These are phyloP conservation scores for Metschnikowia proteae DNA, from an alignment of 805 yeast species.

Conservation along the genomic window DNA sequence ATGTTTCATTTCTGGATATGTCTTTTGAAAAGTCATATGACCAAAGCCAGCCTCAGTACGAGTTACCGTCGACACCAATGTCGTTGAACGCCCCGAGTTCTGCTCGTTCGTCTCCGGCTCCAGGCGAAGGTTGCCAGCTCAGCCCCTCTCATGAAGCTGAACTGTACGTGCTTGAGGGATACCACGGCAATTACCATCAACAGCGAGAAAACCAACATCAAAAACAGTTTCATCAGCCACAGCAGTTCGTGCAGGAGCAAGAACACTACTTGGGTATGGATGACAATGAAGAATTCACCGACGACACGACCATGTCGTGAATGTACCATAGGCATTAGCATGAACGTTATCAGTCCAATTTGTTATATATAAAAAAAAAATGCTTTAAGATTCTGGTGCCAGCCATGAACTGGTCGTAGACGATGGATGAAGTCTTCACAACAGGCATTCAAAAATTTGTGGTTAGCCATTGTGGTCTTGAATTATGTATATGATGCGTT, in stretches of 20 bases:
- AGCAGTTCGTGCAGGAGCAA: conserved; percentile 29
- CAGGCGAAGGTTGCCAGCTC: conserved; percentile 19
- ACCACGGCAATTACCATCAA: conserved; percentile 8
- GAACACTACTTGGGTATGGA: conserved; percentile 39
- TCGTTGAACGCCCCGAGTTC: conserved; percentile 14
- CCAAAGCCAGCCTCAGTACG: conserved; percentile 11
- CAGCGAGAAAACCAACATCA: background rate
- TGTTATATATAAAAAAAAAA: background rate
- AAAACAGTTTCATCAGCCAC: conserved; percentile 3
- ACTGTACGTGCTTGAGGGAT: conserved; percentile 35
- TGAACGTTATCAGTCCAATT: background rate
- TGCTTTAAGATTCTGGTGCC: too few species aligned
- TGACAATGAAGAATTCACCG: conserved; percentile 20
- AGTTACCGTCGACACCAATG: conserved; percentile 20
- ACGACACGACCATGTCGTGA: conserved; percentile 11
- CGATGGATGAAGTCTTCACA: too few species aligned
- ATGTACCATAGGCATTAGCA: conserved; percentile 4
- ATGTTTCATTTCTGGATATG: conserved; percentile 25
- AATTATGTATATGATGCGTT: too few species aligned
- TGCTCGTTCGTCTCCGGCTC: conserved; percentile 16
- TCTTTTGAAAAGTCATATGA: conserved; percentile 17
- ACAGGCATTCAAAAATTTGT: too few species aligned
- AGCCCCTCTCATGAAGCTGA: conserved; percentile 41
- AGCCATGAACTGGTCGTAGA: too few species aligned
- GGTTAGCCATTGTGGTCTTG: too few species aligned